Base-by-base conservation (phyloP, 805 yeast genomes). In the Kregervanrija pseudodelftensis region DNA sequence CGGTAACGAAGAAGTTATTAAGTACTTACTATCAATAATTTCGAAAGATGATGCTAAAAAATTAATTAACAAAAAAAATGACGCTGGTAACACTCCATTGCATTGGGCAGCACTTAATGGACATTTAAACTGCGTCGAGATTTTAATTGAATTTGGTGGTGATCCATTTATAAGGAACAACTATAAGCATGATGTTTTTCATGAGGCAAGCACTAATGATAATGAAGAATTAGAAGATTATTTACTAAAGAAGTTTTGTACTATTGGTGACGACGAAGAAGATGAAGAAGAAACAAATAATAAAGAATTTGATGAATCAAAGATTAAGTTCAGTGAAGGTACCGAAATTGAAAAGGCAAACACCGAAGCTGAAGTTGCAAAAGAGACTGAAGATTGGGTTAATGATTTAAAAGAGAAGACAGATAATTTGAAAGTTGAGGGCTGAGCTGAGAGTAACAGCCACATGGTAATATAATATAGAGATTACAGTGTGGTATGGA, bases 31-130 rank as follows among this genome's bases (percentile, higher is more conserved):
- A 31, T 66, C 75, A 0, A 57, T 78, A 30, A 46, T 80, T 4
- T 56, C 73, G 1, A 61, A 68, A 31, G 66, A 62, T 8, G 73
- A 78, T 9, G 77, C 78, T 12, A 63, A 60, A n/a, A 50, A 53
- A 12, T 63, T 76, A 36, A 72, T 79, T 14, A 74, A 77, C 48
- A 57, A 64, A 14, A 72, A 69, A 44, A 93, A 93, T 60, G 84
- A 78, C 41, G 78, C 84, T 15, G 99, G 98, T 2, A 93, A 93
- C 62, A 90, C 99, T 0, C 85, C 98, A 1, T 70, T 93, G 51
- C 98, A 93, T 62, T 93, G 99, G 99, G 97, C 98, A 0, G 76
- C 95, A 0, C 76, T 80, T 52, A 89, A 86, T 56, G 98, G 97
- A 1, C 89, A 89, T 55, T 63, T 87, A 46, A 80, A 76, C 3